Base-by-base conservation (phyloP, 176 grass and related monocot species). In the Aegilops speltoides region DNA sequence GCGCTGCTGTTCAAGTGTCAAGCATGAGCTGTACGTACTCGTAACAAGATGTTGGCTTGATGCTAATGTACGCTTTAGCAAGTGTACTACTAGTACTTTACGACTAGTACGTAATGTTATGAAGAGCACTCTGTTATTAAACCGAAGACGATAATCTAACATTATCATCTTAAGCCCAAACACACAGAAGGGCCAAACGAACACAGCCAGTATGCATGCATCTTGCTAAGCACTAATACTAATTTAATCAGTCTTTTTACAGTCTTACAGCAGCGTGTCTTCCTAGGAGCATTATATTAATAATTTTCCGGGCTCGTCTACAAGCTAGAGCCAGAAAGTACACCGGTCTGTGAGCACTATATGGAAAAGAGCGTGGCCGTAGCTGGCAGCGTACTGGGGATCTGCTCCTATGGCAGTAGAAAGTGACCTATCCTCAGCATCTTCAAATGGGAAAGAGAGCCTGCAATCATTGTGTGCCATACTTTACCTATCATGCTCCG, bases 401-500 rank as follows among this genome's bases (percentile, higher is more conserved):
- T 91, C 90, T 91, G 86, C 82, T 85, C 38, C 82, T 66, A 82
- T 73, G 70, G 81, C 86, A 88, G 90, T 88, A 88, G 90, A 91
- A 85, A 91, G 82, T 82, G 90, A 91, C 86, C 86, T 85, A 91
- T 91, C 86, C 86, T 91, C 90, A 85, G 90, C 90, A 78, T 82
- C 90, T 88, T 88, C 86, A 88, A 88, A 91, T 88, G 90, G 86
- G 90, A 82, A 91, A 82, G 78, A 73, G 86, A 88, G 86, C 82
- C 86, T 64, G 82, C 86, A 91, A 91, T 91, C 86, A 88, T 88
- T 91, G 90, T 91, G 78, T 78, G 90, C 77, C 82, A 88, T 81
- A 54, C 82, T 85, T 85, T 85, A 62, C 74, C 82, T 81, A 85
- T 59, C 86, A 76, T 82, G 86, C 85, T 88, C 77, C 63, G 10